These are phyloP conservation scores for Salix viminalis DNA, from an alignment of 345 rosid species.

Conservation along the genomic window DNA sequence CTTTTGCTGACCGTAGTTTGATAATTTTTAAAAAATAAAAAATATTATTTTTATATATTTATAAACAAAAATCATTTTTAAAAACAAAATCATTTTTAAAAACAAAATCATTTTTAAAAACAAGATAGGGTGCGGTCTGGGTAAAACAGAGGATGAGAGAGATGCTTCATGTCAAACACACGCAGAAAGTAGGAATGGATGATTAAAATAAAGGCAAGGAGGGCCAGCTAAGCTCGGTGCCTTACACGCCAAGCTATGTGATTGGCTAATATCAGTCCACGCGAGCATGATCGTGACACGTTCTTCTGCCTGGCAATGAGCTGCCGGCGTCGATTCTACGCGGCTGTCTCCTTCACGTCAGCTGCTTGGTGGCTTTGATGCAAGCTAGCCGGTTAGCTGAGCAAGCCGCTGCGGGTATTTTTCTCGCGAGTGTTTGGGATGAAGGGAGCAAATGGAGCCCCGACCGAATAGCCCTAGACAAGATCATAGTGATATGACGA, in stretches of 20 bases:
- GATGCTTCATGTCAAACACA: too few relatives aligned
- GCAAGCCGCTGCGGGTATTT: background rate
- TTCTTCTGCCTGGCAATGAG: background rate
- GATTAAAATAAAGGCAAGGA: background rate
- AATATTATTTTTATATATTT: too few relatives aligned
- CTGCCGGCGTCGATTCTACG: conserved; percentile 2
- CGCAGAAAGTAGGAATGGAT: background rate
- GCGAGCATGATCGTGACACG: background rate
- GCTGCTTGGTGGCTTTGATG: background rate
- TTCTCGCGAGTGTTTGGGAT: too few relatives aligned
- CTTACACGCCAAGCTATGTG: background rate
- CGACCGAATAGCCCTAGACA: background rate
- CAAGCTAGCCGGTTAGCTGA: background rate
- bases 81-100: too few relatives aligned
- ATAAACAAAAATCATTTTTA: too few relatives aligned
- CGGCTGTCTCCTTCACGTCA: conserved; percentile 10
- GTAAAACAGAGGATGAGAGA: background rate
- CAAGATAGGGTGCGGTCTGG: background rate
- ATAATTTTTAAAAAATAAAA: too few relatives aligned
- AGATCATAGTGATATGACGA: too few relatives aligned
- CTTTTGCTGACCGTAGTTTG: too few relatives aligned
- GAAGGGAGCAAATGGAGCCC: too few relatives aligned
- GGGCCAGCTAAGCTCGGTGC: background rate
- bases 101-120: too few relatives aligned
- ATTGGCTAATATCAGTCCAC: background rate